These are phyloP conservation scores for Orbilia javanica DNA, from an alignment of 2,329 filamentous ascomycete species.

Conservation along the genomic window DNA sequence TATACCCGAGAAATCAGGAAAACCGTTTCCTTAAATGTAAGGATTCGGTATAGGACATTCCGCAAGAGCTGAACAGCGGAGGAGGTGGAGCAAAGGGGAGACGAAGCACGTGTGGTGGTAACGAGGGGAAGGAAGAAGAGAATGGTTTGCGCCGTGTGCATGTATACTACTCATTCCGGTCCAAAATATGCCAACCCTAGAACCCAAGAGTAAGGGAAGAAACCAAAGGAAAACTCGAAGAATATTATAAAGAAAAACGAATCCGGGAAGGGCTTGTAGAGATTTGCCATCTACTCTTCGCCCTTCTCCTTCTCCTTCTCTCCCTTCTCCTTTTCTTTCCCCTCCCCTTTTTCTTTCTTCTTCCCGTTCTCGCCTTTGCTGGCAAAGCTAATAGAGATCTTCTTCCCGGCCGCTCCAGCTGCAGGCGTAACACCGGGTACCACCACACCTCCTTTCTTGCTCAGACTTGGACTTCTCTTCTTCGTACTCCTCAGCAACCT, in stretches of 20 bases:
- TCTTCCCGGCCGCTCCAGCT: conserved; percentile 60
- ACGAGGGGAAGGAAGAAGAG: neutral
- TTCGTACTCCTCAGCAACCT: conserved; percentile 74
- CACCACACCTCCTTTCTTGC: conserved; percentile 35
- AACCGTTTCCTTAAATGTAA: neutral
- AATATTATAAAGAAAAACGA: conserved; percentile 9
- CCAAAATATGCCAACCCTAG: conserved; percentile 21
- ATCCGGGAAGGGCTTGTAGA: neutral
- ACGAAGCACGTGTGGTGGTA: neutral
- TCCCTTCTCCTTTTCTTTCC: conserved; percentile 32
- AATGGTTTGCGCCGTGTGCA: conserved; percentile 17
- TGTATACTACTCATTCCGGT: conserved; percentile 24
- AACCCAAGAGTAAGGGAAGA: conserved; percentile 2
- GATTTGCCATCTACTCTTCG: neutral
- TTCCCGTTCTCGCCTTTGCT: conserved; percentile 52
- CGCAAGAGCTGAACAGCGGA: neutral
- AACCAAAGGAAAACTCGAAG: neutral
- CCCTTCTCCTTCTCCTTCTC: conserved; percentile 5
- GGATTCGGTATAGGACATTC: neutral
- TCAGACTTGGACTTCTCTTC: conserved; percentile 48
- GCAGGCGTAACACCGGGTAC: neutral
- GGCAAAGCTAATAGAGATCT: conserved; percentile 62
- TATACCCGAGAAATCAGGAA: neutral
- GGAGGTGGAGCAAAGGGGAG: neutral
- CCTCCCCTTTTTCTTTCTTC: conserved; percentile 40